phyloP scores from a whole-genome alignment of 192 early-diverging fungal species.

The Entomortierella lignicola region DNA sequence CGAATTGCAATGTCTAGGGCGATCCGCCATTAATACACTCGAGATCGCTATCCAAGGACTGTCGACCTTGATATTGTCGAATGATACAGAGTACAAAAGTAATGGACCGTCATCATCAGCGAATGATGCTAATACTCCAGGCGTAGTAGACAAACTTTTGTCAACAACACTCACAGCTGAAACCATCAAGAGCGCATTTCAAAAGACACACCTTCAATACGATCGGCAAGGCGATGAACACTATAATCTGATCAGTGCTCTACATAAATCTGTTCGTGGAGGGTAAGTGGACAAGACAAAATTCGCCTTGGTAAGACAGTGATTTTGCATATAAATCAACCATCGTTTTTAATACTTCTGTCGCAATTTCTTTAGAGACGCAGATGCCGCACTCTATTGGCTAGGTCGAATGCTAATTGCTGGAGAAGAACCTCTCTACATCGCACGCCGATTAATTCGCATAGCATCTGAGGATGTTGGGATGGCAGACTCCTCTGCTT shows the following conservation, averaged over 20 bases:
- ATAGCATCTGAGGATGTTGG: slow-evolving; percentile 93
- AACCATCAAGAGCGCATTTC: slow-evolving; percentile 75
- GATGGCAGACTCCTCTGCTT: slow-evolving; percentile 80
- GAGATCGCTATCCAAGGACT: slow-evolving; percentile 65
- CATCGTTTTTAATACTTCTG: not conserved
- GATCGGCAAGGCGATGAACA: slow-evolving; percentile 89
- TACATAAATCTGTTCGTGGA: slow-evolving; percentile 92
- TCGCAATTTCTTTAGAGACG: slow-evolving; percentile 59
- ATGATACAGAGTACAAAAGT: not conserved
- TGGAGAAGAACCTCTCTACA: slow-evolving; percentile 92
- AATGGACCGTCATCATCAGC: slow-evolving; percentile 19
- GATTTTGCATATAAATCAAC: too few relatives aligned
- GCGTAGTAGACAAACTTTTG: slow-evolving; percentile 15
- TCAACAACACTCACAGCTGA: slow-evolving; percentile 56
- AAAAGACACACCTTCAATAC: slow-evolving; percentile 85
- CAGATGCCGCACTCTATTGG: slow-evolving; percentile 88
- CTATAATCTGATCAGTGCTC: slow-evolving; percentile 89
- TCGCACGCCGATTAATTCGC: slow-evolving; percentile 73
- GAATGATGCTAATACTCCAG: slow-evolving; percentile 47
- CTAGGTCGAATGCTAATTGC: slow-evolving; percentile 88
- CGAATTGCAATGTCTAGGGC: slow-evolving; percentile 44
- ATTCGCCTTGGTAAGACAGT: too few relatives aligned
- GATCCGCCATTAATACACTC: slow-evolving; percentile 74
- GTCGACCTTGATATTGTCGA: slow-evolving; percentile 27
- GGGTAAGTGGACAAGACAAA: too few relatives aligned